These are phyloP conservation scores for Colletotrichum sublineola DNA, from an alignment of 2,329 filamentous ascomycete species.

Conservation along the genomic window DNA sequence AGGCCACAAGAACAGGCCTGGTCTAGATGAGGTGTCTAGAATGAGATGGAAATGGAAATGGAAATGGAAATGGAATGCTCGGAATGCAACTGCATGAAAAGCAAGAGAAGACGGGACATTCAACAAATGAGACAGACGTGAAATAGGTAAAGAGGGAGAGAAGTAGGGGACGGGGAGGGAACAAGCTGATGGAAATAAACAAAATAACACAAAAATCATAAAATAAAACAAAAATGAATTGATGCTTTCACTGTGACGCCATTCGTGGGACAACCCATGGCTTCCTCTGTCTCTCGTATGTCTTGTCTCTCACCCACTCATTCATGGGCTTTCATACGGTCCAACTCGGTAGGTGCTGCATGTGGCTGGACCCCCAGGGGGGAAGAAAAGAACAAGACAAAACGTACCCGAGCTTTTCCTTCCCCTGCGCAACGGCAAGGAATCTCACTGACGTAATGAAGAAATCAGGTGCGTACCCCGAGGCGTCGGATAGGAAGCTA, in stretches of 20 bases:
- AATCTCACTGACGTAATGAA: conserved; percentile 30
- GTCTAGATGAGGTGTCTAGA: background rate
- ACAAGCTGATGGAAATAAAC: background rate
- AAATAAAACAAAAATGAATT: background rate
- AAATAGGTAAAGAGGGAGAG: background rate
- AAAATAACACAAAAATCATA: background rate
- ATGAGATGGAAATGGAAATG: conserved; percentile 1
- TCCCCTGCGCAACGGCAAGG: conserved; percentile 16
- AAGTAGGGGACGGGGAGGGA: no score
- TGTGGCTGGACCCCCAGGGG: background rate
- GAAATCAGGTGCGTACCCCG: conserved; percentile 22
- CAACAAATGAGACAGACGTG: background rate
- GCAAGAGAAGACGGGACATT: background rate
- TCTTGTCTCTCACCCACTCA: background rate
- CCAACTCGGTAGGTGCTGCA: no score
- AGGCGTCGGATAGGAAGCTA: conserved; percentile 31
- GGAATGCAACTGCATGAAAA: conserved; percentile 6
- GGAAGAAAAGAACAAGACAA: background rate
- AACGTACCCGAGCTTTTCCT: background rate
- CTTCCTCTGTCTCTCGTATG: background rate
- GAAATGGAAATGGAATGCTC: background rate
- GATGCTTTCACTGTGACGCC: conserved; percentile 17
- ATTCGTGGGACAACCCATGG: conserved; percentile 10
- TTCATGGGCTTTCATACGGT: background rate
- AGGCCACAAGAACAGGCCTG: background rate